These are phyloP conservation scores for Linum trigynum DNA, from an alignment of 345 rosid species.

Conservation along the genomic window DNA sequence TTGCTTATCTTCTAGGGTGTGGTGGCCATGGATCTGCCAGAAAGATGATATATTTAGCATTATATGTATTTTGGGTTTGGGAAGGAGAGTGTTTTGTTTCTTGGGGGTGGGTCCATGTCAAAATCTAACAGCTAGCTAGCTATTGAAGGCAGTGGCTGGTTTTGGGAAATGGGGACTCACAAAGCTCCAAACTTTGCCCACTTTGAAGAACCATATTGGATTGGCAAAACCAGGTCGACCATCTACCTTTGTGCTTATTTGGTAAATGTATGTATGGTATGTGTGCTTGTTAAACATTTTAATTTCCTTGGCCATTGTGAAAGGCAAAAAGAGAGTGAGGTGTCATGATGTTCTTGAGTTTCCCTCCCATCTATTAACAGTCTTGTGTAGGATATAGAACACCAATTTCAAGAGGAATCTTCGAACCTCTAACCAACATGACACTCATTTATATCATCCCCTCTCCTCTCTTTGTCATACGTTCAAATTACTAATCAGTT, in stretches of 20 bases:
- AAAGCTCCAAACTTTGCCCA: slow-evolving; percentile 30
- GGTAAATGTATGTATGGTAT: slow-evolving; percentile 10
- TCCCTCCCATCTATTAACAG: background rate
- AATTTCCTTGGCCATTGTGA: slow-evolving; percentile 13
- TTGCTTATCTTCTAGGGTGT: slow-evolving; percentile 15
- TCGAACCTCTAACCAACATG: slow-evolving; percentile 3
- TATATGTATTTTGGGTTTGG: slow-evolving; percentile 13
- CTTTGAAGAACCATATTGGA: slow-evolving; percentile 12
- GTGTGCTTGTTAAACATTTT: background rate
- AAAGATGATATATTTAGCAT: slow-evolving; percentile 35
- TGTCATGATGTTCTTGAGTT: slow-evolving; percentile 5
- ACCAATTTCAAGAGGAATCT: slow-evolving; percentile 30
- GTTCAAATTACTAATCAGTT: too few species aligned
- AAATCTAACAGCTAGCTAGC: slow-evolving; percentile 24
- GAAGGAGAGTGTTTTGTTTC: background rate
- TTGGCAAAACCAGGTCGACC: background rate
- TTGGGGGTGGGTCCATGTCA: slow-evolving; percentile 39
- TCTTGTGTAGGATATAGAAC: slow-evolving; percentile 8
- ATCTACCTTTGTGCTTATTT: background rate
- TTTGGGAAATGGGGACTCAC: slow-evolving; percentile 22
- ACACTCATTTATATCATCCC: background rate
- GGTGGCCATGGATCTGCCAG: slow-evolving; percentile 26
- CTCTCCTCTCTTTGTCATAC: background rate
- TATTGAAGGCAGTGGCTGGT: slow-evolving; percentile 12
- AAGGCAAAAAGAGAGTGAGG: background rate